phyloP scores from a whole-genome alignment of 495 filamentous ascomycete genomes.

The Darksidea phi region DNA sequence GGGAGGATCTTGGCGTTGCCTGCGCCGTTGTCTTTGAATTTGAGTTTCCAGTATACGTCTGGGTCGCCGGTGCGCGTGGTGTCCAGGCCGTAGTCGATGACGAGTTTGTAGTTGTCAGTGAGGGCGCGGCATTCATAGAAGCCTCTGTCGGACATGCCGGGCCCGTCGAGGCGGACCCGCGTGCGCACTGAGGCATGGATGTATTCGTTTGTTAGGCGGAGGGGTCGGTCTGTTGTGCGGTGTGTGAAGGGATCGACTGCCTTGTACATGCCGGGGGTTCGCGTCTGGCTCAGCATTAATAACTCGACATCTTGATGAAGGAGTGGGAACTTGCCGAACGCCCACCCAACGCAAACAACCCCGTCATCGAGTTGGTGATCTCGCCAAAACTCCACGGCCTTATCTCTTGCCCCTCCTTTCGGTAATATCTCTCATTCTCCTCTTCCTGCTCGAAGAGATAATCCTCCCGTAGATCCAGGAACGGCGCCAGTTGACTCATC shows the following conservation, averaged over 20 bases:
- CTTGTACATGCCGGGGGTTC: slow-evolving; percentile 60
- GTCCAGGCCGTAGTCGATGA: slow-evolving; percentile 40
- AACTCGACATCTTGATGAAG: background rate
- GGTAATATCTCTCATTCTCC: slow-evolving; percentile 50
- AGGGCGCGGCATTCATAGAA: slow-evolving; percentile 56
- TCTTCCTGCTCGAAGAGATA: slow-evolving; percentile 53
- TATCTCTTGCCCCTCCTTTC: slow-evolving; percentile 49
- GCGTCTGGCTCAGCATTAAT: slow-evolving; percentile 32
- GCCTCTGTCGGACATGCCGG: slow-evolving; percentile 56
- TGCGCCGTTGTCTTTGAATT: slow-evolving; percentile 33
- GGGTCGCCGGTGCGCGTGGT: slow-evolving; percentile 29
- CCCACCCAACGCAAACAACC: slow-evolving; percentile 55
- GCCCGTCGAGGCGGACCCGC: slow-evolving; percentile 54
- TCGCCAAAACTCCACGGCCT: slow-evolving; percentile 61
- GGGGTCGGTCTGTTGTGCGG: slow-evolving; percentile 44
- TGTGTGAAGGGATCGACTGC: slow-evolving; percentile 54
- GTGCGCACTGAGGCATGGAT: slow-evolving; percentile 63
- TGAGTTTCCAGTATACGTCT: slow-evolving; percentile 41
- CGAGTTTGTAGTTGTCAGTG: slow-evolving; percentile 45
- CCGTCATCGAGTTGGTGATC: slow-evolving; percentile 50
- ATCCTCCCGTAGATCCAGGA: slow-evolving; percentile 58
- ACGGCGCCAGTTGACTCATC: slow-evolving; percentile 64
- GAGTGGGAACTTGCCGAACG: slow-evolving; percentile 34
- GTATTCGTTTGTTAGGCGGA: slow-evolving; percentile 62
- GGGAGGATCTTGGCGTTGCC: slow-evolving; percentile 37